phyloP scores from a whole-genome alignment of 164 flowering plant genomes.

The Tetrastigma voinierianum region DNA sequence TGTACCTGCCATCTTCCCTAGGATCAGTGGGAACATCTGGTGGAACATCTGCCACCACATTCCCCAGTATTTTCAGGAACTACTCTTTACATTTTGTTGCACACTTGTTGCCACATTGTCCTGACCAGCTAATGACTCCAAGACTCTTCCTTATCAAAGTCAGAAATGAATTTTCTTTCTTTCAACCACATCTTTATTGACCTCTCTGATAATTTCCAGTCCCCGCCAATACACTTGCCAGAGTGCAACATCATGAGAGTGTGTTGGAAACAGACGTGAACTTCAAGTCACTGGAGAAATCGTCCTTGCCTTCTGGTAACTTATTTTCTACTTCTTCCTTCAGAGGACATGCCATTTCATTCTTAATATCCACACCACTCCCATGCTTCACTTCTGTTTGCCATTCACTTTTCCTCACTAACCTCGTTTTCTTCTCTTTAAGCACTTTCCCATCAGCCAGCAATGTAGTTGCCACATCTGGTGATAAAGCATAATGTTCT shows the following conservation, averaged over 20 bases:
- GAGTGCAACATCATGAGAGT: constrained; percentile 13
- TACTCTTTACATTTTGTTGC: constrained; percentile 22
- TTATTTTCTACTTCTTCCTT: constrained; percentile 37
- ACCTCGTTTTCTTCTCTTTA: constrained; percentile 32
- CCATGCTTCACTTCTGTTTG: constrained; percentile 19
- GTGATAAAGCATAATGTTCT: constrained; percentile 10
- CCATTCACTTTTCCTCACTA: constrained; percentile 21
- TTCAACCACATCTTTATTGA: constrained; percentile 16
- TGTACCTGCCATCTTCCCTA: constrained; percentile 20
- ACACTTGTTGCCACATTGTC: constrained; percentile 19
- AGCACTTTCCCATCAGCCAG: constrained; percentile 19
- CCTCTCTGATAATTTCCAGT: constrained; percentile 18
- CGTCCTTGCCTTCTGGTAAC: constrained; percentile 10
- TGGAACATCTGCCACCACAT: constrained; percentile 9
- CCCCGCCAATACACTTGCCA: constrained; percentile 13
- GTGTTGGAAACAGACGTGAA: constrained; percentile 5
- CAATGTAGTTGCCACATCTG: constrained; percentile 10
- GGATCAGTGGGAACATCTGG: constrained; percentile 14
- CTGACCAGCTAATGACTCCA: constrained; percentile 23
- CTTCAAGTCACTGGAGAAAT: constrained; percentile 11
- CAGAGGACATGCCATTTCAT: constrained; percentile 7
- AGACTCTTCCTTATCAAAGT: constrained; percentile 24
- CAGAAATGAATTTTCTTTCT: constrained; percentile 19
- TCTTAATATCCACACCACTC: constrained; percentile 20
- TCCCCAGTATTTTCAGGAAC: constrained; percentile 22